These are phyloP conservation scores for Rubus parviflorus DNA, from an alignment of 306 rosid species.

Conservation along the genomic window DNA sequence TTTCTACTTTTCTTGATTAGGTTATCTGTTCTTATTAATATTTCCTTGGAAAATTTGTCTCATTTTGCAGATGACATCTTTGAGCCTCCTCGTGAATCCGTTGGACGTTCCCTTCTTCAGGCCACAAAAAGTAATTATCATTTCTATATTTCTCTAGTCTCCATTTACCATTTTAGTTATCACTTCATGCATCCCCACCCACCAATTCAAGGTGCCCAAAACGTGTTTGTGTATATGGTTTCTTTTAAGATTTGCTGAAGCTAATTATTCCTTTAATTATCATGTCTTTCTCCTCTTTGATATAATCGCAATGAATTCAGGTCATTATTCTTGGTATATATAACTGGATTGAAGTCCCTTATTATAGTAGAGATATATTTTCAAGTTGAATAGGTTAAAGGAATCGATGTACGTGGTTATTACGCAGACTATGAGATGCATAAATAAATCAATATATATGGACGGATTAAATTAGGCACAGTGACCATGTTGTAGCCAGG, in stretches of 20 bases:
- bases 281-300: background rate
- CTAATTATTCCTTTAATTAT: background rate
- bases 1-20: background rate
- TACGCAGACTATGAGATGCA: background rate
- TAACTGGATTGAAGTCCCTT: too few species aligned
- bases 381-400: too few species aligned
- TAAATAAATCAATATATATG: background rate
- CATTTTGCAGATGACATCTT: conserved; percentile 50
- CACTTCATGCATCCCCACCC: conserved; percentile 3
- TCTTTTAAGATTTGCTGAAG: background rate
- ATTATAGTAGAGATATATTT: too few species aligned
- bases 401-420: background rate
- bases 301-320: background rate
- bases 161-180: background rate
- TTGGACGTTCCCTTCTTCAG: conserved; percentile 78
- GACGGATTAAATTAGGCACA: background rate
- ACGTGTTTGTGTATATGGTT: background rate
- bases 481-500: background rate
- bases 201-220: background rate
- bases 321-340: too few species aligned
- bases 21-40: background rate
- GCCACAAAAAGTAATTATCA: conserved; percentile 49
- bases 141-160: background rate
- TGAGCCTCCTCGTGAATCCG: conserved; percentile 32
- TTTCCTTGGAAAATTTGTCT: conserved; percentile 11